Base-by-base conservation (phyloP, 1,284 basidiomycete genomes). In the Ceratobasidium sp. region DNA sequence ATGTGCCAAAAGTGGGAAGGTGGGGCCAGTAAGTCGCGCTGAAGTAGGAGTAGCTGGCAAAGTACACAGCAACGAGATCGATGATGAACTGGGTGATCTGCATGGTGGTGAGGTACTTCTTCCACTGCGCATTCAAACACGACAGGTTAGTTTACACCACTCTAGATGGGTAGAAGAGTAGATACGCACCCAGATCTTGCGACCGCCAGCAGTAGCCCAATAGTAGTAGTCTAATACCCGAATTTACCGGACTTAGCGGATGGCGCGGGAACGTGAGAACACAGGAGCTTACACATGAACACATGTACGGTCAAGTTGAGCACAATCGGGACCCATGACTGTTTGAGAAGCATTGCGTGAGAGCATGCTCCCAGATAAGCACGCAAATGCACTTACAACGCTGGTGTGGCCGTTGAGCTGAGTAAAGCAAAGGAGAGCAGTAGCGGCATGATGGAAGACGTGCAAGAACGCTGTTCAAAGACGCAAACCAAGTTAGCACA, bases 241-340 rank as follows among this genome's bases (percentile, higher is more conserved):
- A 67, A 64, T 12, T 2, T 10, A 50, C 65, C 65, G 48, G n/a
- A 55, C 64, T 77, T 65, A 70, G 54, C 52, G 48, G 16, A 7
- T 20, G 80, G 35, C 8, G 54, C 27, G 60, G 71, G 48, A 46
- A 59, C 48, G n/a, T 18, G 65, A 7, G 41, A 33, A 67, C 7
- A 38, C 14, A 46, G 33, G 23, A 33, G 88, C 94, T 84, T 85
- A 96, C 94, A 99, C 98, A 99, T 99, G 82, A 99, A 87, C 83
- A 99, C 96, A 87, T 99, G 98, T 67, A 99, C 98, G 78, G 90
- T 87, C 78, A 99, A 88, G 88, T 99, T 99, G 82, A 98, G 90
- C 77, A 88, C 86, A 85, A 99, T 99, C 80, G 96, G 95, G 80
- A 97, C 91, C 98, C 98, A 99, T 80, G 97, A 98, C 95, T 96